A percentile compares a stretch with the other conserved stretches of the same genome.
These are phyloP conservation scores for Ophiocordyceps robertsii DNA, from an alignment of 2,329 filamentous ascomycete species.

Conservation along the genomic window DNA sequence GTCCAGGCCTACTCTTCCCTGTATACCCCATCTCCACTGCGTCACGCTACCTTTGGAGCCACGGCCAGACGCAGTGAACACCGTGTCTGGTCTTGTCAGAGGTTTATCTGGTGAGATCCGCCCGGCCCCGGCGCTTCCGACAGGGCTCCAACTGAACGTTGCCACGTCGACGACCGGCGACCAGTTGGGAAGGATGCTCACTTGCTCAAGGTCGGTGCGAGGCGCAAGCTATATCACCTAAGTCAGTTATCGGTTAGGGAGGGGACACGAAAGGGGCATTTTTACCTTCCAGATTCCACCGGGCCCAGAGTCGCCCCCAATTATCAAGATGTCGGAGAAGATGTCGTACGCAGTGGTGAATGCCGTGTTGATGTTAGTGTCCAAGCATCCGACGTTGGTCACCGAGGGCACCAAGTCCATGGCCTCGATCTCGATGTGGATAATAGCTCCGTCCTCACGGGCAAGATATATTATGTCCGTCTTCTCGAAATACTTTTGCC, in stretches of 20 bases:
- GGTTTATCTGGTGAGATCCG: conserved; percentile 5
- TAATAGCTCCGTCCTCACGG: conserved; percentile 73
- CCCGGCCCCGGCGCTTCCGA: conserved; percentile 7
- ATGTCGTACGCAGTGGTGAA: conserved; percentile 63
- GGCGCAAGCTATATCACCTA: conserved; percentile 32
- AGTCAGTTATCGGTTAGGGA: not conserved
- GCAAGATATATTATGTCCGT: conserved; percentile 77
- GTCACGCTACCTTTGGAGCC: conserved; percentile 49
- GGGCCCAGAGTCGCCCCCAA: conserved; percentile 64
- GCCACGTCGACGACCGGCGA: conserved; percentile 42
- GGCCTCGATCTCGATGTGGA: conserved; percentile 55
- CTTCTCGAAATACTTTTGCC: conserved; percentile 43
- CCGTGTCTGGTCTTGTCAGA: conserved; percentile 26
- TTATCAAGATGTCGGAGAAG: conserved; percentile 64
- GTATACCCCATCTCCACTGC: conserved; percentile 56
- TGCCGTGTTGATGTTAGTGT: conserved; percentile 64
- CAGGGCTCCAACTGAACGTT: conserved; percentile 26
- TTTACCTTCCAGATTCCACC: conserved; percentile 61
- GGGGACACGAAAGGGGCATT: not conserved
- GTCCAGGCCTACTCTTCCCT: conserved; percentile 51
- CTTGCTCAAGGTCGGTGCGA: conserved; percentile 31
- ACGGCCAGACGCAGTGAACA: conserved; percentile 56
- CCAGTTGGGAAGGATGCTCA: conserved; percentile 47
- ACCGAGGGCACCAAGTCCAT: conserved; percentile 39
- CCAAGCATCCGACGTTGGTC: conserved; percentile 47